Evolutionary conservation across 495 filamentous ascomycete species (phyloP).

Genomic region (Tuber microsphaerosporum): DNA sequence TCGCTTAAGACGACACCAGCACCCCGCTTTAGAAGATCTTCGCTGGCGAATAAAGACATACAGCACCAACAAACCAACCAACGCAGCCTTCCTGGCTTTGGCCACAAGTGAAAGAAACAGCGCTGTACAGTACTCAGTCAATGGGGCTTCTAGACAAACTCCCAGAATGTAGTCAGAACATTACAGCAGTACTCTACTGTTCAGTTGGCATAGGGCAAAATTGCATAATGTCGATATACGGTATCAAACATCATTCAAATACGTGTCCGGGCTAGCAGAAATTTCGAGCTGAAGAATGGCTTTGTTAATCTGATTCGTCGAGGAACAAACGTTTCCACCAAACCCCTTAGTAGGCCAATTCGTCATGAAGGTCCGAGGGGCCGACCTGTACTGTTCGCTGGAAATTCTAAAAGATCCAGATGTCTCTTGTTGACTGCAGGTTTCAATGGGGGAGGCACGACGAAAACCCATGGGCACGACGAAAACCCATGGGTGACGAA

Average conservation of each 20-base stretch:
- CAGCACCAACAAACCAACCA: neutral
- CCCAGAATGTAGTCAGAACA: neutral
- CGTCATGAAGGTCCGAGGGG: neutral
- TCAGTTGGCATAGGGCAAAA: neutral
- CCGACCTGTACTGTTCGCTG: neutral
- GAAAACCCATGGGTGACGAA: too few relatives aligned
- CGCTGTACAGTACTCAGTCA: neutral
- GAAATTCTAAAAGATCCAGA: neutral
- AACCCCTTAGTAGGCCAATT: neutral
- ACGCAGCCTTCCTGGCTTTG: neutral
- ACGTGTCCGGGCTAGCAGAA: neutral
- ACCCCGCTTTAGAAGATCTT: neutral
- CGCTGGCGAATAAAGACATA: neutral
- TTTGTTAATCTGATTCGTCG: neutral
- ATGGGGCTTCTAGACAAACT: neutral
- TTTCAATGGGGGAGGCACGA: too few relatives aligned
- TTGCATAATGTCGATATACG: neutral
- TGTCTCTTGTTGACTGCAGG: neutral
- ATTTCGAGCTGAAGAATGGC: neutral
- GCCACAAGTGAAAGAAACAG: constrained; percentile 1
- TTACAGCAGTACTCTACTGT: neutral
- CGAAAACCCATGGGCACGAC: too few relatives aligned
- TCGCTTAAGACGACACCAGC: neutral
- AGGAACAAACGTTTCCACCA: neutral
- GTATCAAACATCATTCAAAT: neutral